Conservation (phyloP, 495 filamentous ascomycete species). For the Aspergillus cavernicola region DNA sequence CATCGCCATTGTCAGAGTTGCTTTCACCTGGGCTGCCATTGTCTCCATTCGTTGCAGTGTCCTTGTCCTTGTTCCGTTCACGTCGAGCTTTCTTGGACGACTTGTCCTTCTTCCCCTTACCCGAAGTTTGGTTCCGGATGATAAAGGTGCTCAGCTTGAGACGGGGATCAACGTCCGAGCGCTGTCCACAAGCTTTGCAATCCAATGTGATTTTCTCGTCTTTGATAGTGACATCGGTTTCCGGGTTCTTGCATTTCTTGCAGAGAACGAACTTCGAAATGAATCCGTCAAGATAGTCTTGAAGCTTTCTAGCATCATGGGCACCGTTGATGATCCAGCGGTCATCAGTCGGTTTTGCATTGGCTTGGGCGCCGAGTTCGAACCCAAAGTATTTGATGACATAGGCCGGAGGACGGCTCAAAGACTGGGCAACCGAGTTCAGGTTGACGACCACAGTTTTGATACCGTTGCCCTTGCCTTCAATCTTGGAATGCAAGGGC, state of each 20-base stretch:
- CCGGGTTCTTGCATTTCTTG: slow-evolving; percentile 99
- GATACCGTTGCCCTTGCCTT: slow-evolving; percentile 97
- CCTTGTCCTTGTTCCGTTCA: slow-evolving; percentile 68
- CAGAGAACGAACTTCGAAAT: slow-evolving; percentile 97
- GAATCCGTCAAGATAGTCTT: slow-evolving; percentile 97
- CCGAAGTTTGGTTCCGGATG: slow-evolving; percentile 79
- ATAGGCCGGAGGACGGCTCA: slow-evolving; percentile 88
- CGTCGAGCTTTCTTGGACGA: slow-evolving; percentile 78
- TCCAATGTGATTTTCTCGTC: slow-evolving; percentile 86
- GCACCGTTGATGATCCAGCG: slow-evolving; percentile 99
- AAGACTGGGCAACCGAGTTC: slow-evolving; percentile 86
- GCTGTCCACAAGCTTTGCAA: slow-evolving; percentile 98
- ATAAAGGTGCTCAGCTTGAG: slow-evolving; percentile 98
- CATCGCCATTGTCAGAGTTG: slow-evolving; percentile 60
- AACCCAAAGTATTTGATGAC: slow-evolving; percentile 99
- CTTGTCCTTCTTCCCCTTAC: slow-evolving; percentile 93
- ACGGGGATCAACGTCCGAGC: slow-evolving; percentile 82
- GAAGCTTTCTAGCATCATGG: slow-evolving; percentile 91
- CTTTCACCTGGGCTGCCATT: slow-evolving; percentile 70
- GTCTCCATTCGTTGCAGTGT: slow-evolving; percentile 64
- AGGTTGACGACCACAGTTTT: slow-evolving; percentile 97
- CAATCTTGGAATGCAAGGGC: slow-evolving; percentile 94
- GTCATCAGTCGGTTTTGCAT: slow-evolving; percentile 92
- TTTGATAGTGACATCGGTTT: slow-evolving; percentile 93
- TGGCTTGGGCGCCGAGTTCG: slow-evolving; percentile 96